Percentiles rank a stretch among this genome's conserved stretches.
These are phyloP conservation scores for Amphichorda felina DNA, from an alignment of 2,329 filamentous ascomycete genomes.

Conservation along the genomic window DNA sequence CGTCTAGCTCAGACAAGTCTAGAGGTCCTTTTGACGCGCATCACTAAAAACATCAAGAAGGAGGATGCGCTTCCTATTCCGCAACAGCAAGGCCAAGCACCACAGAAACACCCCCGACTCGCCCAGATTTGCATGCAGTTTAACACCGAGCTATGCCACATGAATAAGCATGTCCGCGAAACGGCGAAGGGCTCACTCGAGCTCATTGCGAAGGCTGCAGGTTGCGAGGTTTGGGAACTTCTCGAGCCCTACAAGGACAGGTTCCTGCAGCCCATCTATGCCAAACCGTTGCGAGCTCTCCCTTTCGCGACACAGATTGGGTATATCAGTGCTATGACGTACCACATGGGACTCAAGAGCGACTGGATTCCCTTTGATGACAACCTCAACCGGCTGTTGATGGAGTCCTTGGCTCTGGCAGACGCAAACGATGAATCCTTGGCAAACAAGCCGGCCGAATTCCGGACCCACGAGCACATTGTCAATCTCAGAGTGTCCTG, in stretches of 20 bases:
- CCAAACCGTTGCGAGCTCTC: conserved; percentile 83
- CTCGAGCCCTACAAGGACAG: conserved; percentile 84
- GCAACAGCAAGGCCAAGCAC: conserved; percentile 29
- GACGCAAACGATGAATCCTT: conserved; percentile 91
- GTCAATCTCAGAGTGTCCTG: conserved; percentile 86
- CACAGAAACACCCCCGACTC: conserved; percentile 45
- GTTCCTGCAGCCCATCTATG: conserved; percentile 83
- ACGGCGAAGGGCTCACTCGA: conserved; percentile 73
- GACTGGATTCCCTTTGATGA: conserved; percentile 91
- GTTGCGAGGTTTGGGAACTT: conserved; percentile 74
- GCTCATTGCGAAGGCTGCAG: conserved; percentile 67
- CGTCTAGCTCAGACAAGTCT: conserved; percentile 74
- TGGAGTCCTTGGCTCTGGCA: conserved; percentile 86
- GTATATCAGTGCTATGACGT: conserved; percentile 95
- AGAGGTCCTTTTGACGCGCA: conserved; percentile 64
- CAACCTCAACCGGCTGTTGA: conserved; percentile 74
- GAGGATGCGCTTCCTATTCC: conserved; percentile 45
- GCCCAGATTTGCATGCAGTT: conserved; percentile 73
- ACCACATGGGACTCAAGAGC: conserved; percentile 79
- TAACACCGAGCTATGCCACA: conserved; percentile 81
- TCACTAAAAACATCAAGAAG: conserved; percentile 68
- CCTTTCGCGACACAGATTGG: conserved; percentile 95
- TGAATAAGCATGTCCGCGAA: conserved; percentile 89
- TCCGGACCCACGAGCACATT: conserved; percentile 90
- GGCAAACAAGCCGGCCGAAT: conserved; percentile 85